Evolutionary conservation across 768 basidiomycete genomes (phyloP), one percentile per base, ranked within the genome.

Genomic region (Pisolithus marmoratus): DNA sequence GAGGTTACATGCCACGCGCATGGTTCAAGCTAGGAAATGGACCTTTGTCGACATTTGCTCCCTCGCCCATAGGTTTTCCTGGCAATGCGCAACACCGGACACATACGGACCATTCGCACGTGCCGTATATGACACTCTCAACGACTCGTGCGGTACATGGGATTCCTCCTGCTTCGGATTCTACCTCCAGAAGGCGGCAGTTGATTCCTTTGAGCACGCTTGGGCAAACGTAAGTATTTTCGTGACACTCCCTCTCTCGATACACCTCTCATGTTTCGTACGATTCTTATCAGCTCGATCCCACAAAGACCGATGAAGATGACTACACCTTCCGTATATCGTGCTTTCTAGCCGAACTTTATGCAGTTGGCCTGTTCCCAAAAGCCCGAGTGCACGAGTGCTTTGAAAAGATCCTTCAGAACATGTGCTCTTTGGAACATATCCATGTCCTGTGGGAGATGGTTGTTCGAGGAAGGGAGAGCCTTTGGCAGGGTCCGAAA

Each of bases 331-430:
- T 53, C 24, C 45, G 54, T 19, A 55, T 67, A 19, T 56, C 59
- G 36, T 42, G 58, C 1, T 69, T 69, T 50, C 52, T 66, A 11
- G 68, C 65, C 42, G 62, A 68, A 48, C 57, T 69, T 19, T 67
- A 65, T 54, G 51, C 49, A 11, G 26, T 46, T 20, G 55, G 48
- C 26, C 53, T 69, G 20, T 45, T 68, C 15, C 8, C 27, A 15
- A 38, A 45, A 20, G 9, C 37, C 2, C 22, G n/a, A 6, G 60
- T 58, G 3, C 58, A 54, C 4, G 60, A 65, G 22, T 68, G 65
- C 49, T 47, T 66, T 11, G 48, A 55, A 4, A 54, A 54, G 36
- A 42, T 69, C 2, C 38, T 67, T 12, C 53, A 55, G 44, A 57
- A 61, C n/a, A 60, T 62, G 46, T 53, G 38, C 38, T 56, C 63